phyloP scores from a whole-genome alignment of 2,329 filamentous ascomycete species.

The Colletotrichum shisoi region DNA sequence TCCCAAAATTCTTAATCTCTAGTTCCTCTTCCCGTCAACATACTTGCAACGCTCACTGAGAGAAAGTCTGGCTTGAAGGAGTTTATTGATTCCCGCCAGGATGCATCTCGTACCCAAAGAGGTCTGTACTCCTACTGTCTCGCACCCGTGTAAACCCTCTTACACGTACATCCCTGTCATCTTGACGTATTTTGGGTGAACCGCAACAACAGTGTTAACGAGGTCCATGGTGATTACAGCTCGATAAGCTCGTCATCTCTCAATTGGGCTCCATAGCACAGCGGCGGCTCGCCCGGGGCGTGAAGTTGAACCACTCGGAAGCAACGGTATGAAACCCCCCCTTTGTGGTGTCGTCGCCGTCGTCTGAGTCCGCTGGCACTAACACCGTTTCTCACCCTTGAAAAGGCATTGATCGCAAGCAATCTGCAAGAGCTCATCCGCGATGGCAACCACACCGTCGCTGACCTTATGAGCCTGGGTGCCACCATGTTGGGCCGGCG shows the following conservation, averaged over 20 bases:
- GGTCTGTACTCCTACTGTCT: constrained; percentile 47
- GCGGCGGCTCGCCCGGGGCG: constrained; percentile 83
- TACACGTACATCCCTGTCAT: constrained; percentile 38
- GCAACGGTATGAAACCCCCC: constrained; percentile 68
- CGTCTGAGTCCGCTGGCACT: constrained; percentile 8
- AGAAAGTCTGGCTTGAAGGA: constrained; percentile 3
- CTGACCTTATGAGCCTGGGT: constrained; percentile 91
- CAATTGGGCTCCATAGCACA: constrained; percentile 89
- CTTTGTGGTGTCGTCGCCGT: not conserved
- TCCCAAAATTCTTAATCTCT: not conserved
- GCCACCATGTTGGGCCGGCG: constrained; percentile 91
- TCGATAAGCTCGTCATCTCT: constrained; percentile 95
- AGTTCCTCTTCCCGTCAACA: constrained; percentile 7
- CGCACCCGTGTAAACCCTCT: constrained; percentile 16
- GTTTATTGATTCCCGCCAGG: constrained; percentile 22
- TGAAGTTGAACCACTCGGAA: constrained; percentile 89
- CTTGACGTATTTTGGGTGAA: constrained; percentile 17
- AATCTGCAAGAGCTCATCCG: constrained; percentile 96
- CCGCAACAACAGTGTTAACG: constrained; percentile 37
- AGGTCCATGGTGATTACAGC: constrained; percentile 57
- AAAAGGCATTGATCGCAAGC: constrained; percentile 79
- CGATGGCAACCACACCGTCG: constrained; percentile 91
- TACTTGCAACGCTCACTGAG: constrained; percentile 2
- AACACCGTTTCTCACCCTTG: constrained; percentile 18
- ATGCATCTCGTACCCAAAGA: constrained; percentile 62